phyloP scores from a whole-genome alignment of 371 early-diverging fungal genomes.

The Chytridium lagenaria region DNA sequence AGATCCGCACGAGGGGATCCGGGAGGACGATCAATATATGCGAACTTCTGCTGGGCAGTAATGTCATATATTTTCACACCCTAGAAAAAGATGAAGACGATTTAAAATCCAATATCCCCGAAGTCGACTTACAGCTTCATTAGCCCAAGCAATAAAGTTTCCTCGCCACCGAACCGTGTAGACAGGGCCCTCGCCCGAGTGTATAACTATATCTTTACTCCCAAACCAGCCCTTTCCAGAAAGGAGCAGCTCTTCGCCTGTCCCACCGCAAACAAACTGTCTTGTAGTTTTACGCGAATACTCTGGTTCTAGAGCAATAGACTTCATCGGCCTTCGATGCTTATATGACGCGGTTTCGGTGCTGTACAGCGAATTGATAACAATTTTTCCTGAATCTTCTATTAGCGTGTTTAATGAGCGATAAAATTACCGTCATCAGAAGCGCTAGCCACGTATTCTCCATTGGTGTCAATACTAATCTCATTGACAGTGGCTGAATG shows the following conservation, averaged over 20 bases:
- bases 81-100: conserved; percentile 34
- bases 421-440: conserved; percentile 84
- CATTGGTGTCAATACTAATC: conserved; percentile 81
- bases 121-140: conserved; percentile 72
- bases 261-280: conserved; percentile 89
- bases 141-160: conserved; percentile 89
- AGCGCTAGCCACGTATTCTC: conserved; percentile 89
- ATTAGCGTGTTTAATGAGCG: background rate
- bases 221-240: conserved; percentile 69
- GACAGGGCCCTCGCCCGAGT: conserved; percentile 89
- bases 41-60: conserved; percentile 70
- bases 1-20: conserved; percentile 86
- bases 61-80: conserved; percentile 88
- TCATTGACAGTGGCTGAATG: conserved; percentile 82
- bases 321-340: conserved; percentile 86
- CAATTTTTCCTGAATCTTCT: conserved; percentile 67
- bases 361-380: conserved; percentile 74
- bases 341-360: conserved; percentile 67
- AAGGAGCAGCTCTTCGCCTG: conserved; percentile 84
- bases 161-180: conserved; percentile 84
- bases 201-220: conserved; percentile 70
- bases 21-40: conserved; percentile 81
- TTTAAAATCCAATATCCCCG: too few species aligned
- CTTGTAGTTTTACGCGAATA: conserved; percentile 74
- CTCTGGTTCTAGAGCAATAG: conserved; percentile 87